Base-by-base conservation (phyloP, 129 eudicot genomes). In the Flaveria ramosissima region DNA sequence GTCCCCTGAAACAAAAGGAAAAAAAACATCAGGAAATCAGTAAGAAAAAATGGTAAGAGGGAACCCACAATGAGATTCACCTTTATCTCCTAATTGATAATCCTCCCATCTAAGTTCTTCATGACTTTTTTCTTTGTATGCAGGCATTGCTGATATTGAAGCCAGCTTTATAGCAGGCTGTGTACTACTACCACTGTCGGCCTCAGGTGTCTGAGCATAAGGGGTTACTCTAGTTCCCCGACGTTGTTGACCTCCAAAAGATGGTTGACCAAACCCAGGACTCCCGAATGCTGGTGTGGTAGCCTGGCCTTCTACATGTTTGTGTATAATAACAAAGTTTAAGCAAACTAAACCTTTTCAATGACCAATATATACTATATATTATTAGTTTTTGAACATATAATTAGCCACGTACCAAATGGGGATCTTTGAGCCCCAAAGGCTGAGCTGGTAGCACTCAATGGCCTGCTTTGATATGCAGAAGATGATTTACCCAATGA, bases 61-160 rank as follows among this genome's bases (percentile, higher is more conserved):
- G 39, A 65, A n/a, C 30, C 55, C 50, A 78, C 46, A 48, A 80
- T 39, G 10, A 59, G 85, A 77, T 26, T 26, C 27, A 26, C 27
- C 27, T 26, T 26, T 26, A 26, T 26, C 27, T 26, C 27, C 27
- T 26, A 26, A 26, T 26, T 1, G 27, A 26, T 26, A 26, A 26
- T 26, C 30, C 30, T 26, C 30, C 97, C 99, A 94, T 73, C 99
- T 86, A 47, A 94, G 88, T 80, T 94, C 99, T 81, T 91, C 99
- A 32, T 91, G 97, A 82, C 92, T 86, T 78, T 91, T 94, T 6
- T 91, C 96, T 84, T 89, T 87, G 90, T 89, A 89, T 51, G 83
- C 92, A 41, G 85, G 86, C 97, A 94, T 94, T 24, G 99, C 97
- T 6, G 97, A 94, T 75, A 94, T 91, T 32, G 97, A 89, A 72